Conservation (phyloP, 2,329 filamentous ascomycete species). For the Fusarium succisae region DNA sequence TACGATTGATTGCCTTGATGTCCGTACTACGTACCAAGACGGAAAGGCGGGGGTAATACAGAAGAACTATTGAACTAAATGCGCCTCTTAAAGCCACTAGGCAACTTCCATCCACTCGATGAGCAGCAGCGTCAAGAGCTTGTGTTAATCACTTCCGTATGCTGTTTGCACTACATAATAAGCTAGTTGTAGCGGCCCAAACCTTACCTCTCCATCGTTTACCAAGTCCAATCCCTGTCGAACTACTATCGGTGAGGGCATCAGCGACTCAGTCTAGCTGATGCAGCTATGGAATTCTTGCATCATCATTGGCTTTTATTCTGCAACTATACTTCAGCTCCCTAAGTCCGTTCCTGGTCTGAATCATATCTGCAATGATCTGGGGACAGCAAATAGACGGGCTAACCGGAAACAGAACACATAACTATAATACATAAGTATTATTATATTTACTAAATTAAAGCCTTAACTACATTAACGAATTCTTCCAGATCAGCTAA, state of each 20-base stretch:
- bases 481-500: not conserved
- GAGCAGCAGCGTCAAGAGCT: not conserved
- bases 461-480: not conserved
- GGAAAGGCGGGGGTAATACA: not conserved
- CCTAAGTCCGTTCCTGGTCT: not conserved
- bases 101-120: not conserved
- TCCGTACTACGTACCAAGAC: not conserved
- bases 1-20: not conserved
- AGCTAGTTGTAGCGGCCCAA: not conserved
- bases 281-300: not conserved
- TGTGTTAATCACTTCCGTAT: not conserved
- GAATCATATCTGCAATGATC: not conserved
- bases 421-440: too few species aligned
- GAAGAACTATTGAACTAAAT: not conserved
- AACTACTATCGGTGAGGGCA: not conserved
- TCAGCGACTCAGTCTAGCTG: not conserved
- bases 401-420: not conserved
- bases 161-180: not conserved
- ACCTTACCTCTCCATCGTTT: not conserved
- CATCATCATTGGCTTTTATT: not conserved
- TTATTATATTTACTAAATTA: not conserved
- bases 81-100: not conserved
- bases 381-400: too few species aligned
- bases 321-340: not conserved
- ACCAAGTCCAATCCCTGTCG: not conserved